Conservation (phyloP, 2,329 filamentous ascomycete species). For the Chaetomium globosum region DNA sequence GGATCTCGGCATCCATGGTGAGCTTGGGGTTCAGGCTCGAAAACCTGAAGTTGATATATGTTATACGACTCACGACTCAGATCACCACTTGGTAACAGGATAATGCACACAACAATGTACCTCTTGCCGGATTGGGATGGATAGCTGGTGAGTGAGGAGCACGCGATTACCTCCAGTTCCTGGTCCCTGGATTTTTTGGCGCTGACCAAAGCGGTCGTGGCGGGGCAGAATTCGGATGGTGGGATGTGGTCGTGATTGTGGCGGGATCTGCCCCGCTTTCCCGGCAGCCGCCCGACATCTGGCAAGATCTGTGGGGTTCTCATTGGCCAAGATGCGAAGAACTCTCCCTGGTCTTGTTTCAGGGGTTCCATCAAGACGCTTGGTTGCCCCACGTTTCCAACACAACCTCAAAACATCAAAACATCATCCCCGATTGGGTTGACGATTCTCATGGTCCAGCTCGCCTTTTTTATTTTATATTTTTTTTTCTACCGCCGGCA, state of each 20-base stretch:
- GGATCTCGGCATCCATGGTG: slow-evolving; percentile 84
- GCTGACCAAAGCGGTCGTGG: not conserved
- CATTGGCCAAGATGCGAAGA: slow-evolving; percentile 23
- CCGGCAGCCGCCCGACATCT: slow-evolving; percentile 23
- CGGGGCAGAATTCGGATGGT: slow-evolving; percentile 11
- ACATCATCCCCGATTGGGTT: not conserved
- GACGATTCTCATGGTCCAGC: not conserved
- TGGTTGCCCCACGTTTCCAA: slow-evolving; percentile 3
- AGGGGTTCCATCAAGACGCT: not conserved
- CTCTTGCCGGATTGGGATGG: not conserved
- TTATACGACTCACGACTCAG: not conserved
- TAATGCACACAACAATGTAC: not conserved
- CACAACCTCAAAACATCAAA: not conserved
- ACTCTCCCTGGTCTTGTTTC: not conserved
- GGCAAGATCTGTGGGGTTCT: slow-evolving; percentile 2
- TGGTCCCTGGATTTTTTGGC: slow-evolving; percentile 18
- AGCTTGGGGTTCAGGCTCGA: slow-evolving; percentile 1
- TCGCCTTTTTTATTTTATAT: not conserved
- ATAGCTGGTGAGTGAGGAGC: not conserved
- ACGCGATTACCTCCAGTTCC: not conserved
- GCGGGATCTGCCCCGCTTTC: too few species aligned
- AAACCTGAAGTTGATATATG: not conserved
- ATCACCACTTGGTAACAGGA: slow-evolving; percentile 8
- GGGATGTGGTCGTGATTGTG: not conserved
- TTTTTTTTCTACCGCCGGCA: not conserved